Percentiles rank a stretch among this genome's conserved stretches.
These are phyloP conservation scores for Colletotrichum sp. DNA, from an alignment of 2,329 filamentous ascomycete species.

Conservation along the genomic window DNA sequence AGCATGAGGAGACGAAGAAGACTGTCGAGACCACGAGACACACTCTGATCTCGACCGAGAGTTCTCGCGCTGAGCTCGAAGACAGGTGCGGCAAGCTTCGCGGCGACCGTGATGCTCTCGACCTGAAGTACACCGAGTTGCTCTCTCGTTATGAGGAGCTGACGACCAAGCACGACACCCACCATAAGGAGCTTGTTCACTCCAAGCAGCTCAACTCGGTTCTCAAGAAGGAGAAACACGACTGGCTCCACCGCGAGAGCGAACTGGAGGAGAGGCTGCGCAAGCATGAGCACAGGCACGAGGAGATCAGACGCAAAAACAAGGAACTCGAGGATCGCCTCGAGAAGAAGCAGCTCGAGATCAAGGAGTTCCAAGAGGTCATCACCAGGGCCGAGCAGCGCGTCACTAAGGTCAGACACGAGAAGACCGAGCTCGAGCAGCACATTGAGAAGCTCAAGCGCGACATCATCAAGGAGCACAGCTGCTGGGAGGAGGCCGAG, in stretches of 20 bases:
- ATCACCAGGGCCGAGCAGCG: neutral
- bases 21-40: neutral
- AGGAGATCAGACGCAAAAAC: conserved; percentile 10
- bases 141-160: conserved; percentile 4
- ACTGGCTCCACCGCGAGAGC: neutral
- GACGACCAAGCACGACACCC: neutral
- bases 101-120: neutral
- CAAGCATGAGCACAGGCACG: conserved; percentile 1
- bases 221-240: conserved; percentile 8
- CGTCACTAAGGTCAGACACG: neutral
- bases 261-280: conserved; percentile 1
- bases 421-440: conserved; percentile 8
- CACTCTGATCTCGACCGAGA: neutral
- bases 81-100: neutral
- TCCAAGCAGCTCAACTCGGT: neutral
- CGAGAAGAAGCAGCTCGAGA: conserved; percentile 5
- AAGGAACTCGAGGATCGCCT: conserved; percentile 1
- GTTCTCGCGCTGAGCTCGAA: neutral
- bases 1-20: conserved; percentile 11
- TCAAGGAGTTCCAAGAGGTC: conserved; percentile 8
- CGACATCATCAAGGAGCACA: neutral
- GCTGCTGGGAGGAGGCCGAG: conserved; percentile 3
- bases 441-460: neutral
- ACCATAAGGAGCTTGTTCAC: conserved; percentile 1
- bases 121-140: conserved; percentile 4